These are phyloP conservation scores for Avena eriantha DNA, from an alignment of 176 grass and related monocot species.

Conservation along the genomic window DNA sequence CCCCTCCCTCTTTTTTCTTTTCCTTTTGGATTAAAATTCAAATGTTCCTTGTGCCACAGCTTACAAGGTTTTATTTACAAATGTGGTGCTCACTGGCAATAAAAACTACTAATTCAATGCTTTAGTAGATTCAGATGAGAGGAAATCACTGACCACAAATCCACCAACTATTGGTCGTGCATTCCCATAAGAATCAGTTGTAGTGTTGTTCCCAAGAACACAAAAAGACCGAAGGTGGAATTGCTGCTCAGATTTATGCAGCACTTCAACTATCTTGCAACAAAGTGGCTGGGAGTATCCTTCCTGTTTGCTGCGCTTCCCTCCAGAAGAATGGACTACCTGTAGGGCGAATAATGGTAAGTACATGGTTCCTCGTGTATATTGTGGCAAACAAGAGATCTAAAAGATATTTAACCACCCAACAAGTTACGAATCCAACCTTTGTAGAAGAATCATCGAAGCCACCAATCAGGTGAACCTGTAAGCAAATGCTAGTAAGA, in stretches of 20 bases:
- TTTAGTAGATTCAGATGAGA: conserved; percentile 38
- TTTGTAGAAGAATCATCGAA: conserved; percentile 77
- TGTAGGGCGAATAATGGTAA: conserved; percentile 37
- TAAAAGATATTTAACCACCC: conserved; percentile 22
- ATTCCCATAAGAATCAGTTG: conserved; percentile 66
- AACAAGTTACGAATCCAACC: conserved; percentile 46
- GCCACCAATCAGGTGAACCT: conserved; percentile 84
- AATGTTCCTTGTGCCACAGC: not conserved
- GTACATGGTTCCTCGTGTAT: conserved; percentile 15
- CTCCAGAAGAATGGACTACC: conserved; percentile 47
- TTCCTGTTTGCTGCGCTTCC: conserved; percentile 49
- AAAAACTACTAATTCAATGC: conserved; percentile 11
- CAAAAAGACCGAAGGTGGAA: conserved; percentile 72
- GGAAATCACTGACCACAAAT: conserved; percentile 67
- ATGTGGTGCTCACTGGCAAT: not conserved
- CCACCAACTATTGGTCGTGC: conserved; percentile 65
- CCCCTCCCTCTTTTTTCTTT: not conserved
- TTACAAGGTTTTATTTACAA: not conserved
- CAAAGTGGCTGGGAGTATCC: conserved; percentile 82
- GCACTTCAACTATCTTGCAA: conserved; percentile 73
- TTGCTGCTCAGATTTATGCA: conserved; percentile 56
- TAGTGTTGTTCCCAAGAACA: conserved; percentile 82
- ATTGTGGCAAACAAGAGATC: not conserved
- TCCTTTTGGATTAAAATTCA: conserved; percentile 31
- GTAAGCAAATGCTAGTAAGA: conserved; percentile 51